Base-by-base conservation (phyloP, 208 protist species). In the Sergeia podlipaevii region DNA sequence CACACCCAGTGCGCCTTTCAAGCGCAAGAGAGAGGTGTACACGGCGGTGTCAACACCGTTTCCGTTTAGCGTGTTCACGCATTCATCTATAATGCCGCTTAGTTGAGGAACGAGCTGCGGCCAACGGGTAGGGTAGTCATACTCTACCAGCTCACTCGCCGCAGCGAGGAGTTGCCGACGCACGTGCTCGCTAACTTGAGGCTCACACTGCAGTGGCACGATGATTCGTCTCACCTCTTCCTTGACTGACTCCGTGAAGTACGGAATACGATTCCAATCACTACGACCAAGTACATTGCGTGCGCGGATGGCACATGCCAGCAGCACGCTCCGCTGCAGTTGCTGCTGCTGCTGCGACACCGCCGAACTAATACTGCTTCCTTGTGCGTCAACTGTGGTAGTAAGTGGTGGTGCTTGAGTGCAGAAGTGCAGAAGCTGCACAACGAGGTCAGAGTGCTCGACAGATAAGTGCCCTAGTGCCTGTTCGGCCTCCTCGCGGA, bases 111-210 rank as follows among this genome's bases (percentile, higher is more conserved):
- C 68, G 21, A 91, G 55, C 20, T 62, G 68, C 7, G 74, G 67
- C 85, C 88, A 95, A 21, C 53, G 58, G 7, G 68, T 28, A 3
- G 81, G 80, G 44, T 77, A 95, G 64, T 95, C 88, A 49, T 87
- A 82, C 11, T 29, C 37, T 39, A 92, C 74, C 27, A 95, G 42
- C n/a, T 88, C 74, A 23, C 61, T 67, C 28, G 71, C 80, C 2
- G 88, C 60, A 23, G 71, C 69, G 23, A 90, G 71, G 49, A 95
- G 58, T 69, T 92, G 83, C 0, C 81, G 78, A 2, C 88, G 84
- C 23, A 95, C 62, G 1, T 41, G 53, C 56, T 90, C 84, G 10
- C 64, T 55, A 10, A 95, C 78, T 53, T 88, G 78, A 17, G 78
- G 65, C 15, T 60, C 60, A 34, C 84, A 91, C 50, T 88, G 81